Percentiles rank a stretch among this genome's conserved stretches.
Conservation (phyloP, 208 protist species). For the Acanthamoeba lenticulata region DNA sequence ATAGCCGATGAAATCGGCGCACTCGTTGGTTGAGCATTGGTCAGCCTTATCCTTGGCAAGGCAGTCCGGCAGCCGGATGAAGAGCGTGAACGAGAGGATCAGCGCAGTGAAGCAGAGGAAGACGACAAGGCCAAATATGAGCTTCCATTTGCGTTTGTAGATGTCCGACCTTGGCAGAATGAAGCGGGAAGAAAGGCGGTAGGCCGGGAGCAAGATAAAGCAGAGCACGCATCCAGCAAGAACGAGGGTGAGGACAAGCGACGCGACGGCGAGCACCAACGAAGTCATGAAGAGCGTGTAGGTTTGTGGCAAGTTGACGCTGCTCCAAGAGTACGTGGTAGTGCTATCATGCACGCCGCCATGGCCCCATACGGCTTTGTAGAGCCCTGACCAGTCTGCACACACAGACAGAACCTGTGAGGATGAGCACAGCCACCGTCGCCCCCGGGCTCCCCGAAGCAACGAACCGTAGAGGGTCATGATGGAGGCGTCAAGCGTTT, state of each 20-base stretch:
- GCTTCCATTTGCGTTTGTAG: conserved; percentile 30
- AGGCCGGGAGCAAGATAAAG: conserved; percentile 3
- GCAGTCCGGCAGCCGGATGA: conserved; percentile 9
- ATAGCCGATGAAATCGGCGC: neutral
- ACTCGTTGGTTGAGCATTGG: conserved; percentile 39
- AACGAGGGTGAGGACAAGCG: neutral
- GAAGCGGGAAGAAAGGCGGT: neutral
- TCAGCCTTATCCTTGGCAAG: neutral
- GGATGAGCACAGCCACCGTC: neutral
- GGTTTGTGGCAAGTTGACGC: neutral
- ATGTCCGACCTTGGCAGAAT: neutral
- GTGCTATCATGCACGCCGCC: neutral
- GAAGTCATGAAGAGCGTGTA: conserved; percentile 22
- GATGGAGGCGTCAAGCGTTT: neutral
- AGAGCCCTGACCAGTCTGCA: neutral
- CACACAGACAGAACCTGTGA: neutral
- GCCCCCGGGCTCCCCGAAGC: neutral
- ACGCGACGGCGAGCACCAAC: neutral
- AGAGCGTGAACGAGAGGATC: conserved; percentile 12
- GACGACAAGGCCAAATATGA: neutral
- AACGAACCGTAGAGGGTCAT: neutral
- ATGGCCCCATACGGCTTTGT: neutral
- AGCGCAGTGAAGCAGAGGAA: conserved; percentile 4
- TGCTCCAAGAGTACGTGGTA: neutral
- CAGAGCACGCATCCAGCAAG: neutral